These are phyloP conservation scores for Vaccinium macrocarpon DNA, from an alignment of 148 eudicot genomes.

Conservation along the genomic window DNA sequence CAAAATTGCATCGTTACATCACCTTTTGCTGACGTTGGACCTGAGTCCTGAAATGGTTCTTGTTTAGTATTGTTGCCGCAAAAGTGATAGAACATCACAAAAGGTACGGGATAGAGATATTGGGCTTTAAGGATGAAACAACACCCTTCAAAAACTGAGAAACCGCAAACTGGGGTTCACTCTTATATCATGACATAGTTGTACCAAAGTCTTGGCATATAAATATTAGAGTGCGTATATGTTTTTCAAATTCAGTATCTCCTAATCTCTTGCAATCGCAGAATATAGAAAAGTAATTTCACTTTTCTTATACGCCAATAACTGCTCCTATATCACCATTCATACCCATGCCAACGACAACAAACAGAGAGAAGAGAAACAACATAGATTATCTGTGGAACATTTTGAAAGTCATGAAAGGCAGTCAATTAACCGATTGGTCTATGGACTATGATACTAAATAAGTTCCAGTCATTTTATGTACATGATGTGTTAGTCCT, in stretches of 20 bases:
- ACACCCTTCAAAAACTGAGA: neutral
- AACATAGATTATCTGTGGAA: neutral
- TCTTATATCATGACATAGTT: neutral
- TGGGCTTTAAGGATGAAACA: neutral
- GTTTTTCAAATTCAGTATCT: neutral
- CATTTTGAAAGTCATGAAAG: neutral
- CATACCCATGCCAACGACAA: neutral
- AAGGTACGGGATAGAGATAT: neutral
- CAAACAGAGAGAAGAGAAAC: neutral
- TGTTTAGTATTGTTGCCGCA: constrained; percentile 16
- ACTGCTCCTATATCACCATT: neutral
- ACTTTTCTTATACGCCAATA: neutral
- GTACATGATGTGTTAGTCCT: constrained; percentile 12
- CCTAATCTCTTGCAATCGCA: neutral
- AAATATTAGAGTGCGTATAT: neutral
- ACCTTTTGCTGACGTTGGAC: constrained; percentile 52
- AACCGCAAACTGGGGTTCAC: neutral
- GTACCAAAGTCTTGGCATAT: neutral
- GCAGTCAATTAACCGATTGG: neutral
- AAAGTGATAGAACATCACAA: neutral
- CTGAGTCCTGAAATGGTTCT: constrained; percentile 85
- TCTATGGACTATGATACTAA: neutral
- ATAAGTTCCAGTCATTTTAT: neutral
- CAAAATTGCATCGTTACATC: constrained; percentile 41
- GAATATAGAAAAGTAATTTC: neutral